These are phyloP conservation scores for Colletotrichum filicis DNA, from an alignment of 2,329 filamentous ascomycete genomes.

Conservation along the genomic window DNA sequence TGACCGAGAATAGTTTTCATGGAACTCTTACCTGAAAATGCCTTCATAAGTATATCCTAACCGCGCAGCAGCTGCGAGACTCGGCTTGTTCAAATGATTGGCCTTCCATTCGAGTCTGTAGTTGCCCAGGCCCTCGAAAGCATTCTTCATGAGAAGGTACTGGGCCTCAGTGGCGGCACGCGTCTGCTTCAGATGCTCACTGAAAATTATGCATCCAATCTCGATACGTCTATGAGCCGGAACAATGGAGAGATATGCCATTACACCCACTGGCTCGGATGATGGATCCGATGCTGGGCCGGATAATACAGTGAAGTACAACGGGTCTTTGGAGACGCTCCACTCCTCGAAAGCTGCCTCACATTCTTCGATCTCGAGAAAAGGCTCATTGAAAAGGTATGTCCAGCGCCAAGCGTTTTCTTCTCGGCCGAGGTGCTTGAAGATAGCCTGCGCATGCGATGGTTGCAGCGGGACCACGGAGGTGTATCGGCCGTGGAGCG, in stretches of 20 bases:
- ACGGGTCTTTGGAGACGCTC: conserved; percentile 45
- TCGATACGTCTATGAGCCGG: conserved; percentile 63
- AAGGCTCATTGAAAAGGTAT: conserved; percentile 44
- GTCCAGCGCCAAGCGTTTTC: conserved; percentile 47
- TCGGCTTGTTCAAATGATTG: conserved; percentile 65
- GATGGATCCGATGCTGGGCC: conserved; percentile 36
- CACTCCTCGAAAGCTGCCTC: conserved; percentile 36
- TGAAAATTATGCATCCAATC: conserved; percentile 66
- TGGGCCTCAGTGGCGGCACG: conserved; percentile 67
- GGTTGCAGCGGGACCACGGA: conserved; percentile 43
- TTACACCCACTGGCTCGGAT: conserved; percentile 52
- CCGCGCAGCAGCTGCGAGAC: conserved; percentile 63
- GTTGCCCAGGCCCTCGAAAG: conserved; percentile 65
- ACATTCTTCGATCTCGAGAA: conserved; percentile 37
- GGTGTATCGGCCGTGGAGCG: conserved; percentile 45
- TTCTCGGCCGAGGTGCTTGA: conserved; percentile 45
- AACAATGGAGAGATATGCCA: conserved; percentile 59
- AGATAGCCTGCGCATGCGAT: conserved; percentile 43
- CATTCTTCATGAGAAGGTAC: conserved; percentile 64
- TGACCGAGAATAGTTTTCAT: neutral
- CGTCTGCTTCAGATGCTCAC: conserved; percentile 61
- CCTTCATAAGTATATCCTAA: conserved; percentile 71
- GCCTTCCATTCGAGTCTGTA: conserved; percentile 74
- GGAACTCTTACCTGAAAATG: conserved; percentile 55
- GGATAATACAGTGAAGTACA: conserved; percentile 58